phyloP scores from a whole-genome alignment of 129 eudicot species.

The Escallonia rubra region DNA sequence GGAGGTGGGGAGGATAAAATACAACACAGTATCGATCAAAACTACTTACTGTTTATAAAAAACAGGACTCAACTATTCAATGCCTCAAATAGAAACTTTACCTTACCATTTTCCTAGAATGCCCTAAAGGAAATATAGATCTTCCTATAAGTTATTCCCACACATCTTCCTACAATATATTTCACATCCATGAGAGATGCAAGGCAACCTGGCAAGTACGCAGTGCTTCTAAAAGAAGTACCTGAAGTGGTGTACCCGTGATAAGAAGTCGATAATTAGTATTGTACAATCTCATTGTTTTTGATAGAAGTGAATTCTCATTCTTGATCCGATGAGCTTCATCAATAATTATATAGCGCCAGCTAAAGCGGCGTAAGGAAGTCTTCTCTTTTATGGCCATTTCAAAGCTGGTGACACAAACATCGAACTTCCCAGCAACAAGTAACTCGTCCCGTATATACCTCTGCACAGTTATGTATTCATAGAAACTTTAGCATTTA shows the following conservation, averaged over 20 bases:
- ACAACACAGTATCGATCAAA: too few species aligned
- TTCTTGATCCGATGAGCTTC: conserved; percentile 98
- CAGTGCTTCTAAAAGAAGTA: conserved; percentile 2
- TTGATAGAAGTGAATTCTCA: conserved; percentile 93
- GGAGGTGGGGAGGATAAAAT: too few species aligned
- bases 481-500: not conserved
- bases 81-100: too few species aligned
- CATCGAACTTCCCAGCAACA: conserved; percentile 98
- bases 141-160: not conserved
- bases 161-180: not conserved
- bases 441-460: conserved; percentile 87
- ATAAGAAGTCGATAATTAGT: conserved; percentile 93
- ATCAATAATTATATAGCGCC: conserved; percentile 98
- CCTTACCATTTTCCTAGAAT: too few species aligned
- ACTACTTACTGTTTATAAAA: too few species aligned
- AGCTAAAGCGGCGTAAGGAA: conserved; percentile 89
- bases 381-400: conserved; percentile 98
- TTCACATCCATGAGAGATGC: too few species aligned
- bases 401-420: conserved; percentile 97
- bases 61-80: too few species aligned
- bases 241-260: conserved; percentile 99
- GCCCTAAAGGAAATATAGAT: too few species aligned
- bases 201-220: not conserved
- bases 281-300: conserved; percentile 90
- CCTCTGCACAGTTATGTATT: conserved; percentile 43